These are phyloP conservation scores for Sporobolomyces phaffii DNA, from an alignment of 768 basidiomycete genomes.

Conservation along the genomic window DNA sequence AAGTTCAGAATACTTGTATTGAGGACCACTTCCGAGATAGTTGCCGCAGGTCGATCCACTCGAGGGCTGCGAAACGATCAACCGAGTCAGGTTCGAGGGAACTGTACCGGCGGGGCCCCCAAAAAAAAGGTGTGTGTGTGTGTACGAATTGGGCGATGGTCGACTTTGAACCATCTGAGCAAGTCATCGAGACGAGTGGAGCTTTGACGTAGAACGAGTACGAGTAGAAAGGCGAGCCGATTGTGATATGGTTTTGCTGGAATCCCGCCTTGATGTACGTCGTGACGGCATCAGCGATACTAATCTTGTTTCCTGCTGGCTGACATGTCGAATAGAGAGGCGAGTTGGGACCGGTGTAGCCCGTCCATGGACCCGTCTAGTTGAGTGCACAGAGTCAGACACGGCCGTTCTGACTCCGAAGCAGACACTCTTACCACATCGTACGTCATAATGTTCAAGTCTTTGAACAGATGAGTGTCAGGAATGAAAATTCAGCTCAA, in stretches of 20 bases:
- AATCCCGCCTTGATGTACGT: constrained; percentile 33
- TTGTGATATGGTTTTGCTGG: constrained; percentile 28
- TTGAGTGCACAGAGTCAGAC: no score
- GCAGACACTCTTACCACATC: constrained; percentile 29
- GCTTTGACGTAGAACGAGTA: constrained; percentile 11
- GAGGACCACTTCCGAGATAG: constrained; percentile 9
- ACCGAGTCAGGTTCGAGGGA: no score
- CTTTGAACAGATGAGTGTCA: no score
- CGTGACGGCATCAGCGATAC: constrained; percentile 33
- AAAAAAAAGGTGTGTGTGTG: not conserved
- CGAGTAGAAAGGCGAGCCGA: constrained; percentile 36
- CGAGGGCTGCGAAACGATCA: no score
- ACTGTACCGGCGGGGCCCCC: no score
- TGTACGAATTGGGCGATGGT: not conserved
- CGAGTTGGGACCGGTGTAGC: constrained; percentile 41
- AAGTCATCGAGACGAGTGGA: not conserved
- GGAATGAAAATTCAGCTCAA: not conserved
- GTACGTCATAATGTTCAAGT: constrained; percentile 20
- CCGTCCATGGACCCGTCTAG: constrained; percentile 35
- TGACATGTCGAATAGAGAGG: constrained; percentile 39
- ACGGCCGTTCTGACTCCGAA: no score
- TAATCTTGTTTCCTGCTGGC: constrained; percentile 26
- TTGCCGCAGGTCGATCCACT: constrained; percentile 22
- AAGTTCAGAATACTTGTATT: constrained; percentile 15
- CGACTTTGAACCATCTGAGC: constrained; percentile 13